phyloP scores from a whole-genome alignment of 1,139 yeast species.

The Hansenula sp. region DNA sequence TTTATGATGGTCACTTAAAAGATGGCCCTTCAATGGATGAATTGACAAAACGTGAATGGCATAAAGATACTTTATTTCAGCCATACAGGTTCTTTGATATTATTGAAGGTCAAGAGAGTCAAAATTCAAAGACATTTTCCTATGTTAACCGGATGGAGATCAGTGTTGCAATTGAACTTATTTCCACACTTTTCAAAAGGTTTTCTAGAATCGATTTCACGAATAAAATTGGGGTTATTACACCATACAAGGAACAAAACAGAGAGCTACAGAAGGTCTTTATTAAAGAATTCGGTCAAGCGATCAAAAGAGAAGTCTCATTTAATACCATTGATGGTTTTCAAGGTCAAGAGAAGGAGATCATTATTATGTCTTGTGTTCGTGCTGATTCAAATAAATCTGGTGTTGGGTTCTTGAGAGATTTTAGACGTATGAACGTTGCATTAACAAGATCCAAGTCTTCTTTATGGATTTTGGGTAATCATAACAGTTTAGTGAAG shows the following conservation, averaged over 20 bases:
- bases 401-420: constrained; percentile 85
- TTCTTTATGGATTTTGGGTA: constrained; percentile 91
- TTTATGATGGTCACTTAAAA: constrained; percentile 65
- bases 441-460: constrained; percentile 92
- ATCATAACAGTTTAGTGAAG: constrained; percentile 54
- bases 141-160: constrained; percentile 72
- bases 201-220: constrained; percentile 52
- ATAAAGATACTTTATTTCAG: constrained; percentile 44
- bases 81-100: constrained; percentile 85
- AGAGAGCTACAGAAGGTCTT: constrained; percentile 55
- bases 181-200: constrained; percentile 47
- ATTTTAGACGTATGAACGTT: constrained; percentile 91
- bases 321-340: constrained; percentile 97
- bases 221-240: constrained; percentile 83
- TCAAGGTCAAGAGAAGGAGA: constrained; percentile 97
- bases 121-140: constrained; percentile 62
- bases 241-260: constrained; percentile 93
- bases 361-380: constrained; percentile 91
- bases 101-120: constrained; percentile 58
- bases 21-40: constrained; percentile 73
- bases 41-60: constrained; percentile 75
- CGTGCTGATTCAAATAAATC: constrained; percentile 59
- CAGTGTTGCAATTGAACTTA: constrained; percentile 64
- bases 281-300: constrained; percentile 53
- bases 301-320: constrained; percentile 65